Conservation (phyloP, 164 flowering plant genomes). For the Macadamia integrifolia region DNA sequence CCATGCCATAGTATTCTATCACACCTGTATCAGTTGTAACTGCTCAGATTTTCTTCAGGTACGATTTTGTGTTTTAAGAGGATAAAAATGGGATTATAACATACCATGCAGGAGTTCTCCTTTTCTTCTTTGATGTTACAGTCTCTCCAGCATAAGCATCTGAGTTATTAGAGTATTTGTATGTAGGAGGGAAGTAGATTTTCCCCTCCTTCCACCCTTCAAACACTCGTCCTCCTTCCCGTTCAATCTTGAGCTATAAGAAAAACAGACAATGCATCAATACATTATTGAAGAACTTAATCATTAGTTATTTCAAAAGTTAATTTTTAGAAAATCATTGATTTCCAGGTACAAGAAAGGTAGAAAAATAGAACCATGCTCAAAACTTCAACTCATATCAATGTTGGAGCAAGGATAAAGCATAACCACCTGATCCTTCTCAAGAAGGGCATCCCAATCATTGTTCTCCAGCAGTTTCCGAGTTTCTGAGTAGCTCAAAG, state of each 20-base stretch:
- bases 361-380: not conserved
- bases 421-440: conserved; percentile 73
- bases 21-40: conserved; percentile 37
- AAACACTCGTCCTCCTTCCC: conserved; percentile 76
- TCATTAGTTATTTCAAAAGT: not conserved
- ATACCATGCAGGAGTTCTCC: conserved; percentile 93
- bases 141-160: conserved; percentile 66
- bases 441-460: conserved; percentile 66
- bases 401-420: not conserved
- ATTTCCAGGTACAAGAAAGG: not conserved
- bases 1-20: conserved; percentile 67
- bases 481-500: conserved; percentile 63
- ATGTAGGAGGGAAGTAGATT: conserved; percentile 80
- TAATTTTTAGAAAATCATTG: not conserved
- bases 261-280: not conserved
- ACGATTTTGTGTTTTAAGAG: not conserved
- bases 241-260: conserved; percentile 68
- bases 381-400: not conserved
- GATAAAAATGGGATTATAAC: not conserved
- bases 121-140: conserved; percentile 45
- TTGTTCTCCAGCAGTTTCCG: conserved; percentile 47
- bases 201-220: conserved; percentile 80
- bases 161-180: conserved; percentile 69
- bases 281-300: not conserved
- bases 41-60: not conserved